phyloP scores from a whole-genome alignment of 805 yeast genomes.

The Teunomyces panamensis region DNA sequence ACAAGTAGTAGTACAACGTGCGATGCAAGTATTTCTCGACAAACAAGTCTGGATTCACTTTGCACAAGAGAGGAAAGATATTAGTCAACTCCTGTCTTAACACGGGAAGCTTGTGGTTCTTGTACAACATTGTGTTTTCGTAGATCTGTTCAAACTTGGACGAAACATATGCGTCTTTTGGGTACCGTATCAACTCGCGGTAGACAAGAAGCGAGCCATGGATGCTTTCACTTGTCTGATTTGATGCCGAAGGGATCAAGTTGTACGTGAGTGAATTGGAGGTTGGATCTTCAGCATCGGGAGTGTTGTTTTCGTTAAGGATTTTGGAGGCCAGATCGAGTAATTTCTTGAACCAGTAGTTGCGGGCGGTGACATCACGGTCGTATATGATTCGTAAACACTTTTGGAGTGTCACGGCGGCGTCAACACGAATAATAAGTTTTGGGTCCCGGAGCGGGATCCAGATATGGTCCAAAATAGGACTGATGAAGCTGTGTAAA shows the following conservation, averaged over 20 bases:
- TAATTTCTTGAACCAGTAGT: constrained; percentile 71
- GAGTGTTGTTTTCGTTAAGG: constrained; percentile 34
- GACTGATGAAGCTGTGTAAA: constrained; percentile 71
- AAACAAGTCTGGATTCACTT: constrained; percentile 70
- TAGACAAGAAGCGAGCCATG: constrained; percentile 86
- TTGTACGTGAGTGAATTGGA: constrained; percentile 15
- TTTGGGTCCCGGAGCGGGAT: constrained; percentile 80
- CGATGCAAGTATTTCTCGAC: constrained; percentile 78
- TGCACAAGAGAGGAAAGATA: constrained; percentile 79
- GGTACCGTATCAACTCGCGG: constrained; percentile 65
- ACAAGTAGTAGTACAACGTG: constrained; percentile 70
- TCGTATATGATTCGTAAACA: constrained; percentile 78
- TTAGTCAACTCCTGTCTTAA: constrained; percentile 83
- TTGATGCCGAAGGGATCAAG: constrained; percentile 17
- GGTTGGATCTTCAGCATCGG: constrained; percentile 4
- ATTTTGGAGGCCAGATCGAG: constrained; percentile 67
- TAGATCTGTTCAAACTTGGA: constrained; percentile 74
- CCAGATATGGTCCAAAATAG: constrained; percentile 83
- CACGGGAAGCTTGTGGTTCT: constrained; percentile 71
- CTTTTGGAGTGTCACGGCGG: constrained; percentile 75
- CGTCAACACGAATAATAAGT: constrained; percentile 70
- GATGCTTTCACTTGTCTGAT: constrained; percentile 56
- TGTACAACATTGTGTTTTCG: constrained; percentile 67
- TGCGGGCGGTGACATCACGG: constrained; percentile 68
- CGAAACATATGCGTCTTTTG: constrained; percentile 70